Evolutionary conservation across 768 basidiomycete species (phyloP).

Genomic region (Rhodotorula diobovata): DNA sequence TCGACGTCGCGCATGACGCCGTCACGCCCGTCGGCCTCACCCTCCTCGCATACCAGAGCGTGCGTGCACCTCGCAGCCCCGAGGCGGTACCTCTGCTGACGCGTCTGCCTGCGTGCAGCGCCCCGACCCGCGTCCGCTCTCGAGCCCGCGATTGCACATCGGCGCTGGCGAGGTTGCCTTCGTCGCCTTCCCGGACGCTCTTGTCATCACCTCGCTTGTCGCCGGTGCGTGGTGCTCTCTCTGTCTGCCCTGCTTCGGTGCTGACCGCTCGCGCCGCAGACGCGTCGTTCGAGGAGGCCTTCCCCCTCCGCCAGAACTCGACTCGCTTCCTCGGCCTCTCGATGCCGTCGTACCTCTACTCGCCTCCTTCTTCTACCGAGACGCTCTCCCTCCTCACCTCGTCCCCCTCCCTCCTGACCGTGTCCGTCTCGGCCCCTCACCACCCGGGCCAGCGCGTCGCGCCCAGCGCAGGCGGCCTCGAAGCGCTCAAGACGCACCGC

Average conservation of each 20-base stretch:
- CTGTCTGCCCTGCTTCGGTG: too few relatives aligned
- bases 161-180: conserved; percentile 44
- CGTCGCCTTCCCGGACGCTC: conserved; percentile 46
- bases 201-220: conserved; percentile 46
- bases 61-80: background rate
- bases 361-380: background rate
- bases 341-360: background rate
- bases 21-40: conserved; percentile 14
- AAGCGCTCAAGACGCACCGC: conserved; percentile 45
- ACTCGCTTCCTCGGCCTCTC: conserved; percentile 49
- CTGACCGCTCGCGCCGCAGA: conserved; percentile 17
- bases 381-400: conserved; percentile 36
- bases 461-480: conserved; percentile 21
- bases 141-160: conserved; percentile 46
- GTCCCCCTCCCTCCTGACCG: conserved; percentile 15
- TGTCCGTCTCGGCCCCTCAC: conserved; percentile 24
- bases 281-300: conserved; percentile 47
- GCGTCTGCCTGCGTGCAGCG: conserved; percentile 26
- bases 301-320: conserved; percentile 46
- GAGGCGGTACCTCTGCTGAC: background rate
- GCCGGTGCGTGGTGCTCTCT: background rate
- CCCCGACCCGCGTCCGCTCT: conserved; percentile 46
- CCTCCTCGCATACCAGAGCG: conserved; percentile 31
- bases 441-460: conserved; percentile 2
- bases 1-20: conserved; percentile 22